phyloP scores from a whole-genome alignment of 345 rosid species.

The Gossypium turneri region DNA sequence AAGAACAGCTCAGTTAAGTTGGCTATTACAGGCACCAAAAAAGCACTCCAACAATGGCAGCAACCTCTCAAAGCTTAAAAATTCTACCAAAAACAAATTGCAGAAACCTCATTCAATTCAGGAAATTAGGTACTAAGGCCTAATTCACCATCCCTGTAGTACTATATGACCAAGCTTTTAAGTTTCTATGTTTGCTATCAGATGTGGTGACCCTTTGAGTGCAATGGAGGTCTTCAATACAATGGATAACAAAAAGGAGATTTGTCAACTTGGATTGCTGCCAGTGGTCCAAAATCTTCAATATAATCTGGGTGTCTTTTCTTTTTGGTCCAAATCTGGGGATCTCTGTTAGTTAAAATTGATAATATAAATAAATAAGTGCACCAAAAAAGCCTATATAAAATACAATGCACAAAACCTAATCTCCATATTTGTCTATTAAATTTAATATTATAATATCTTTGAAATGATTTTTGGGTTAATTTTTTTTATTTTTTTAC shows the following conservation, averaged over 20 bases:
- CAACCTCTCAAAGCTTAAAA: constrained; percentile 11
- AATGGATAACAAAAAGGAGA: constrained; percentile 37
- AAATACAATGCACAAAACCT: no score
- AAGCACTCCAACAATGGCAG: constrained; percentile 12
- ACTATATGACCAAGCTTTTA: constrained; percentile 21
- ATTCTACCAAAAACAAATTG: constrained; percentile 11
- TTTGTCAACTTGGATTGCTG: constrained; percentile 52
- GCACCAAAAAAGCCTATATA: no score
- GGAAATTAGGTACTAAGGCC: constrained; percentile 1
- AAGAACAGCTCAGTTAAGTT: not conserved
- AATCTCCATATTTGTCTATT: no score
- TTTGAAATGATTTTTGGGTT: no score
- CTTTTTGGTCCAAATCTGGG: no score
- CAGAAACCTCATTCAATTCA: constrained; percentile 27
- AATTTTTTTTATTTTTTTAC: no score
- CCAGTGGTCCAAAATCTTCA: not conserved
- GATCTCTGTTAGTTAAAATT: no score
- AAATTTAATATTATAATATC: no score
- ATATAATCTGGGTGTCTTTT: no score
- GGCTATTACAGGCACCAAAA: not conserved
- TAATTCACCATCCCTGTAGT: constrained; percentile 1
- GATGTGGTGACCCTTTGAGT: constrained; percentile 44
- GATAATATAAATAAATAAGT: no score
- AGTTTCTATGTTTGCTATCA: constrained; percentile 45
- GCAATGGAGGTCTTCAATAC: constrained; percentile 41